Base-by-base conservation (phyloP, 306 rosid species). In the Delonix regia region DNA sequence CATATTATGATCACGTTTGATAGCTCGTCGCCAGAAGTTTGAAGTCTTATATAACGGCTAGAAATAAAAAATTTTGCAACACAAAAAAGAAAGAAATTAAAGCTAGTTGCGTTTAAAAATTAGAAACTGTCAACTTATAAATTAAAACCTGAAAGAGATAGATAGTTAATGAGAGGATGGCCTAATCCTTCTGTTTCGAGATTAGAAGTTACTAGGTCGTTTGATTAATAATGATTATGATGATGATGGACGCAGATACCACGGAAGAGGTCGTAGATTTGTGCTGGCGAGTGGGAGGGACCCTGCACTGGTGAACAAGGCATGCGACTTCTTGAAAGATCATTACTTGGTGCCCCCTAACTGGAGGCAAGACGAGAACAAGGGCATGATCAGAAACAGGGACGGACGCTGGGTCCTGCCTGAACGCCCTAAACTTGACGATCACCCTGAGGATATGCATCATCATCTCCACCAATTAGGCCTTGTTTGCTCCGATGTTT, bases 381-480 rank as follows among this genome's bases (percentile, higher is more conserved):
- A 91, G 82, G 98, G 98, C 6, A 89, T 93, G 97, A 80, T 88
- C 28, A 81, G 86, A 69, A 78, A 75, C 84, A 73, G 77, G 45
- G 95, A 91, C 42, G 98, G 98, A 9, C 90, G 98, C 1, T 91
- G 98, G 98, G 63, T 87, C 12, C 98, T 91, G 68, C 89, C 92
- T 8, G 98, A 93, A 51, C 82, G 98, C 55, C 87, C 92, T 0
- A 88, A 91, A 30, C 78, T 85, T 15, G 89, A 89, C 0, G 91
- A 88, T 59, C 97, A 91, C 62, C 89, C 92, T 16, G 53, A 82
- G 25, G 93, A 92, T 72, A 86, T 81, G 10, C 87, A 83, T 57
- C 87, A 57, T 73, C 90, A 86, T 76, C 88, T 91, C 85, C 71
- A 9, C 12, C 85, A 79, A 69, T 59, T 91, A 3, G 88, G 88